Conservation (phyloP, 768 basidiomycete species). For the Lentinus tigrinus region DNA sequence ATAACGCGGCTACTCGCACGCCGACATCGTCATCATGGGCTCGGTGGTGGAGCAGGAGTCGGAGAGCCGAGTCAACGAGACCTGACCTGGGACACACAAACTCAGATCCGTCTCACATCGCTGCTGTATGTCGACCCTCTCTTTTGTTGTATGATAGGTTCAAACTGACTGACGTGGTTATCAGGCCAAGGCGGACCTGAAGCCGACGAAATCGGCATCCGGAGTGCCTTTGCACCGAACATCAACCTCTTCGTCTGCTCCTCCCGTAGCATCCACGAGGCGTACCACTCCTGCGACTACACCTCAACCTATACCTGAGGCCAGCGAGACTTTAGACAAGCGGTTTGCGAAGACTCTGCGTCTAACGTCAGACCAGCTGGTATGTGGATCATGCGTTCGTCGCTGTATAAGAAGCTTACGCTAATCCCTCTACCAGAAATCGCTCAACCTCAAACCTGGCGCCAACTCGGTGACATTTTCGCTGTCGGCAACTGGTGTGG, state of each 20-base stretch:
- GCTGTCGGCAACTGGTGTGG: constrained; percentile 74
- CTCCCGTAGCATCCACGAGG: background rate
- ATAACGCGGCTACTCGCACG: constrained; percentile 14
- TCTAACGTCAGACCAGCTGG: constrained; percentile 92
- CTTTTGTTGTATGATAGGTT: too few species aligned
- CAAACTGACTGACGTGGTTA: background rate
- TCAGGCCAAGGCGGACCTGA: constrained; percentile 1
- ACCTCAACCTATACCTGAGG: background rate
- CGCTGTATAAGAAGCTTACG: background rate
- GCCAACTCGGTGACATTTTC: constrained; percentile 94
- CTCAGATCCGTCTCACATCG: constrained; percentile 17
- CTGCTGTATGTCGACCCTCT: background rate
- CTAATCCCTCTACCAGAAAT: constrained; percentile 56
- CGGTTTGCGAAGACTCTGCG: constrained; percentile 91
- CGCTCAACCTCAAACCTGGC: constrained; percentile 78
- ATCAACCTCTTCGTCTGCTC: constrained; percentile 8
- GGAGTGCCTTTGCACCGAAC: background rate
- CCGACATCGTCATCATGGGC: constrained; percentile 72
- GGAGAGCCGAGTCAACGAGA: constrained; percentile 15
- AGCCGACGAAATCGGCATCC: background rate
- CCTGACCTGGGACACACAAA: constrained; percentile 18
- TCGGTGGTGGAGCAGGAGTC: constrained; percentile 78
- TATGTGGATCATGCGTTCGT: constrained; percentile 31
- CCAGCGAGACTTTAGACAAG: constrained; percentile 26
- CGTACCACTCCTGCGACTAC: background rate